Evolutionary conservation across 306 rosid genomes (phyloP), one percentile per base, ranked within the genome.

Genomic region (Hylodesmum podocarpum): DNA sequence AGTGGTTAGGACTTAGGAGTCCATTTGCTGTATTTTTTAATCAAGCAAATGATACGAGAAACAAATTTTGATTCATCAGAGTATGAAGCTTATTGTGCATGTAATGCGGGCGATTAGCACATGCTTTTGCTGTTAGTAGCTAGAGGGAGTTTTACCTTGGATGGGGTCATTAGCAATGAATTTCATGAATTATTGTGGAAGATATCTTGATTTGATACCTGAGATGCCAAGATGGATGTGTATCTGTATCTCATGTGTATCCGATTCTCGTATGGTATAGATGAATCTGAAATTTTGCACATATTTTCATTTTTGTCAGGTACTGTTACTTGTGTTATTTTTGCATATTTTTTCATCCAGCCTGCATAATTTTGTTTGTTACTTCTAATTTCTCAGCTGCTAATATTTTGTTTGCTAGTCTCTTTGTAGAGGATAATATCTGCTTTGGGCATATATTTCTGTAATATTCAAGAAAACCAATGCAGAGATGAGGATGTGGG

Each of bases 361-460:
- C 65, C 54, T 70, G 54, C 63, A 78, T 75, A 3, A 10, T 57
- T 25, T 22, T 72, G 54, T 58, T 58, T 57, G 68, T 36, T 1
- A 11, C 18, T 37, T 12, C 6, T 72, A 18, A 57, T 58, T 41
- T 28, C 75, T 49, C 44, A 10, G 37, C 25, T 33, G 46, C 10
- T 66, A 40, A 22, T 43, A 44, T 27, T 27, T 15, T 3, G 33
- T 43, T 43, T 8, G 31, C 33, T 41, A 2, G 39, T 22, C 24
- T 15, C 36, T 22, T 16, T 55, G 39, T 37, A 25, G 18, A 39
- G 28, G n/a, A 27, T 28, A 27, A 27, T 73, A 49, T 73, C 21
- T 57, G 29, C 25, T 37, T 33, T 27, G 44, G 78, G 69, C 6
- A 16, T 58, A 24, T 41, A 43, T 41, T 58, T 58, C 19, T 21